Conservation (phyloP, 768 basidiomycete species). For the Daedaleopsis sinensis region DNA sequence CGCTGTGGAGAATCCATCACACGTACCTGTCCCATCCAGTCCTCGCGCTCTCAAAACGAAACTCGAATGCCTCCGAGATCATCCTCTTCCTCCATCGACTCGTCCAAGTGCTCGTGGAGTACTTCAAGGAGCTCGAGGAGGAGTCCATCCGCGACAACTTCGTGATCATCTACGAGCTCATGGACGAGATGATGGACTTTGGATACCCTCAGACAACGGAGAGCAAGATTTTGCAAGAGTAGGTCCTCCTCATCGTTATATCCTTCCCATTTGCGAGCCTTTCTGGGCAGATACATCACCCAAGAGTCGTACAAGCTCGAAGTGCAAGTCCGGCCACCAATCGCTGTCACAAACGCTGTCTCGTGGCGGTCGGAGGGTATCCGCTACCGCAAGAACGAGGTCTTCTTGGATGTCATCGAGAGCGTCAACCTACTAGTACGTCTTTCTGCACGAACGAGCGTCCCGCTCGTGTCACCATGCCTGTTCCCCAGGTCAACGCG, state of each 20-base stretch:
- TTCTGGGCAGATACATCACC: conserved; percentile 79
- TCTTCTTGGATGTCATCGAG: conserved; percentile 98
- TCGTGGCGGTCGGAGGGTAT: conserved; percentile 99
- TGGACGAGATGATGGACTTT: conserved; percentile 99
- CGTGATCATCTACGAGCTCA: conserved; percentile 97
- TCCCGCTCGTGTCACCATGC: not conserved
- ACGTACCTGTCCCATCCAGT: conserved; percentile 50
- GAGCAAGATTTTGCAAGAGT: conserved; percentile 99
- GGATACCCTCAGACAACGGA: conserved; percentile 99
- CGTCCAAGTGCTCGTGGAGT: conserved; percentile 90
- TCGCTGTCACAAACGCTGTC: conserved; percentile 97
- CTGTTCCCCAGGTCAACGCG: conserved; percentile 76
- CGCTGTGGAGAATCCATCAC: not conserved
- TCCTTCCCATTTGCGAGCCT: not conserved
- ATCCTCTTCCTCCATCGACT: conserved; percentile 96
- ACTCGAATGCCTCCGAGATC: conserved; percentile 93
- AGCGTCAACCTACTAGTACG: conserved; percentile 93
- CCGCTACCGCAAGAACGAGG: conserved; percentile 97
- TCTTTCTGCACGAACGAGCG: not conserved
- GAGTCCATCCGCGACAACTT: conserved; percentile 99
- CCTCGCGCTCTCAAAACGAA: conserved; percentile 93
- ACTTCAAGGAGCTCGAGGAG: conserved; percentile 99
- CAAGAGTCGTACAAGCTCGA: conserved; percentile 98
- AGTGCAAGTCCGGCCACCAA: conserved; percentile 88
- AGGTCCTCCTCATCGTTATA: conserved; percentile 30